Conservation (phyloP, 441 rosid species). For the Flueggea neowawraea region DNA sequence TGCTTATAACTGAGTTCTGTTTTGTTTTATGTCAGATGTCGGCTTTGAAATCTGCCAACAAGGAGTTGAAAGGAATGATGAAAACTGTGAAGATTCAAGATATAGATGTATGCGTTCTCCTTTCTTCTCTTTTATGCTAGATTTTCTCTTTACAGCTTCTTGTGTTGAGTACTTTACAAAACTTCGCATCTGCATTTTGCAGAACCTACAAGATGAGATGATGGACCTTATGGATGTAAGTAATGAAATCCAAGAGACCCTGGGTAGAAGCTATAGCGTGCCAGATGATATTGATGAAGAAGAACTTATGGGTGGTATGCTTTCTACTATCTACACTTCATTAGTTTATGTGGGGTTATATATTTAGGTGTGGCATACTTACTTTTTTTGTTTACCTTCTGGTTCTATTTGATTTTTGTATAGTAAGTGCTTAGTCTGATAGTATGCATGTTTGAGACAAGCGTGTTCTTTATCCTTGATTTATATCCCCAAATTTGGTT, state of each 20-base stretch:
- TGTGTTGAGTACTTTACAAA: constrained; percentile 5
- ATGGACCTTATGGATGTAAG: constrained; percentile 98
- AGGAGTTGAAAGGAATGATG: constrained; percentile 95
- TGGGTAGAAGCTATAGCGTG: constrained; percentile 89
- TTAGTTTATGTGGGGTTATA: too few relatives aligned
- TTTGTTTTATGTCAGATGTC: constrained; percentile 61
- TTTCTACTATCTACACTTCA: background rate
- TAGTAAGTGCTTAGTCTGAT: too few relatives aligned
- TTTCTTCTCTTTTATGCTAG: background rate
- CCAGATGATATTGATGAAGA: constrained; percentile 99
- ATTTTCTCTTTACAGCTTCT: background rate
- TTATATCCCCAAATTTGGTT: too few relatives aligned
- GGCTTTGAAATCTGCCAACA: constrained; percentile 83
- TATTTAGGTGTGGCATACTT: too few relatives aligned
- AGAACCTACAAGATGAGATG: constrained; percentile 99
- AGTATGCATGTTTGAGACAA: too few relatives aligned
- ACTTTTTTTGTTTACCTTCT: too few relatives aligned
- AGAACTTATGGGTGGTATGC: constrained; percentile 96
- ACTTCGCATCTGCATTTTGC: constrained; percentile 16
- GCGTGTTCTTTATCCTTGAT: too few relatives aligned
- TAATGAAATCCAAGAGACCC: constrained; percentile 90
- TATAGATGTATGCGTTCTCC: constrained; percentile 59
- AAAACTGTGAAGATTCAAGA: constrained; percentile 93
- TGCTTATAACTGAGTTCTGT: background rate
- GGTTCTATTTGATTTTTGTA: too few relatives aligned